phyloP scores from a whole-genome alignment of 2,329 filamentous ascomycete species.

The Apiospora arundinis region DNA sequence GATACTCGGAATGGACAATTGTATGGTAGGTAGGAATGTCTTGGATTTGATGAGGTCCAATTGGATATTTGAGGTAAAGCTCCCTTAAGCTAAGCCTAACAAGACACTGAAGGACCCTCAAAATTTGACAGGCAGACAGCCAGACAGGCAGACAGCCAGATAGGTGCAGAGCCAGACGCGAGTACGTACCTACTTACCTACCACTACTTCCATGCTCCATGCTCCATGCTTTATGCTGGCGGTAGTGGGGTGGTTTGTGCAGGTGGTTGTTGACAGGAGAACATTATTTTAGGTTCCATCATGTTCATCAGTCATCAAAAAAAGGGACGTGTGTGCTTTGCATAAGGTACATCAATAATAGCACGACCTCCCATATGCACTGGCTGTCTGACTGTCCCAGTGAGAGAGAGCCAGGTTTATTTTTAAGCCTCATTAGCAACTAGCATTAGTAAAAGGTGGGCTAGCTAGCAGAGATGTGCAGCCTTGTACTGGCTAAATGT shows the following conservation, averaged over 20 bases:
- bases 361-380: too few species aligned
- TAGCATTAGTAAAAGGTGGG: background rate
- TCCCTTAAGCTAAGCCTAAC: constrained; percentile 10
- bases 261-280: background rate
- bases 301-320: background rate
- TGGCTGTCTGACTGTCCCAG: too few species aligned
- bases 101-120: background rate
- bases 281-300: background rate
- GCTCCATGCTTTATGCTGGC: too few species aligned
- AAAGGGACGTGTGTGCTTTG: background rate
- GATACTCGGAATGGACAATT: constrained; percentile 19
- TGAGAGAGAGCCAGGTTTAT: background rate
- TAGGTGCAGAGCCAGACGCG: background rate
- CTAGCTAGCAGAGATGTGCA: background rate
- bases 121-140: background rate
- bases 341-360: too few species aligned
- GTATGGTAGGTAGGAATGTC: constrained; percentile 11
- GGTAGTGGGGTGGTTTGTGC: too few species aligned
- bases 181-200: background rate
- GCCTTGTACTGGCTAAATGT: background rate
- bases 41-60: constrained; percentile 13
- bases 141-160: background rate
- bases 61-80: constrained; percentile 19
- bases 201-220: background rate
- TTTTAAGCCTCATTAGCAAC: background rate